Conservation (phyloP, 768 basidiomycete genomes). For the Kwoniella dejecticola region DNA sequence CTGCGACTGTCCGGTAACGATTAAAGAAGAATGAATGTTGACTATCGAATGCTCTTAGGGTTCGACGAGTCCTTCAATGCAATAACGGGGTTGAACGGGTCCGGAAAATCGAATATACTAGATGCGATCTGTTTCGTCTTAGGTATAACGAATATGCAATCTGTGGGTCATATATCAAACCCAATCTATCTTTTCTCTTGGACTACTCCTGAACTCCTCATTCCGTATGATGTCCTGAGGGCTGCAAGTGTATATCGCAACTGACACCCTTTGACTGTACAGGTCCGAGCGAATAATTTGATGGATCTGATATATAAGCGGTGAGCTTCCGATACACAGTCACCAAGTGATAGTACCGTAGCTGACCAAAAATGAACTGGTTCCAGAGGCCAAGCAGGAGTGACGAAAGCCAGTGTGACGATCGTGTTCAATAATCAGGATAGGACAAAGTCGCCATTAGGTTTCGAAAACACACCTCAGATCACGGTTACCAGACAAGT, state of each 20-base stretch:
- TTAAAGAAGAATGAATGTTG: too few relatives aligned
- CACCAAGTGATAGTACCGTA: neutral
- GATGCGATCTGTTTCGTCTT: slow-evolving; percentile 99
- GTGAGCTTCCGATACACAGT: slow-evolving; percentile 23
- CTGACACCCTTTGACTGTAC: neutral
- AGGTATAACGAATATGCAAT: slow-evolving; percentile 95
- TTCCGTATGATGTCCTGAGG: too few relatives aligned
- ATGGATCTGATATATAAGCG: slow-evolving; percentile 99
- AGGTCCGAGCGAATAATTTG: slow-evolving; percentile 68
- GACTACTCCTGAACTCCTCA: too few relatives aligned
- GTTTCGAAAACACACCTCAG: slow-evolving; percentile 75
- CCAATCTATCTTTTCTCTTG: too few relatives aligned
- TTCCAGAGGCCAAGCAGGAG: slow-evolving; percentile 78
- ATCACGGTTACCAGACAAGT: slow-evolving; percentile 98
- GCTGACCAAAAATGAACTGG: neutral
- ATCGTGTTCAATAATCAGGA: slow-evolving; percentile 99
- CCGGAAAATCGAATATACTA: slow-evolving; percentile 97
- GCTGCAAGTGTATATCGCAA: too few relatives aligned
- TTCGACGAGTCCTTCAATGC: slow-evolving; percentile 99
- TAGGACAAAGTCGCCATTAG: slow-evolving; percentile 75
- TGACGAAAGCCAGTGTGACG: slow-evolving; percentile 95
- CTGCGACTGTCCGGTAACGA: too few relatives aligned
- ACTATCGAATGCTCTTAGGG: slow-evolving; percentile 59
- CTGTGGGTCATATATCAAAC: slow-evolving; percentile 60
- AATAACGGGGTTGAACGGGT: slow-evolving; percentile 77